phyloP scores from a whole-genome alignment of 2,329 filamentous ascomycete genomes.

The Trichothecium sympodiale region DNA sequence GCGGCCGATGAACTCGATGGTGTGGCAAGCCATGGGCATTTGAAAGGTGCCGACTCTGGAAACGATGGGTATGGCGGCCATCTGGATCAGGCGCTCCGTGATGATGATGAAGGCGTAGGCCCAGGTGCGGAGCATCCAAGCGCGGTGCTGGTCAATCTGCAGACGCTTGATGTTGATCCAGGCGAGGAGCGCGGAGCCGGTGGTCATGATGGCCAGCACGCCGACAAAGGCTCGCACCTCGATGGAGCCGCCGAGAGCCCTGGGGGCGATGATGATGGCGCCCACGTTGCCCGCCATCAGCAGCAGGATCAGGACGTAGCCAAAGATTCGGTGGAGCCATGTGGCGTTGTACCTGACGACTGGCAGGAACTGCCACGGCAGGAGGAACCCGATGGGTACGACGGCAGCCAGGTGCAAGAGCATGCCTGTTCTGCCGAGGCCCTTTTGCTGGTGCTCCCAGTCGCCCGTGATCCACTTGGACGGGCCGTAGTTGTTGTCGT shows the following conservation, averaged over 20 bases:
- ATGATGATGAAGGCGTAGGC: slow-evolving; percentile 22
- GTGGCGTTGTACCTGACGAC: too few species aligned
- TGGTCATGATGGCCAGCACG: slow-evolving; percentile 30
- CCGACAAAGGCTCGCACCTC: slow-evolving; percentile 32
- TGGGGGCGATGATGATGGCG: slow-evolving; percentile 37
- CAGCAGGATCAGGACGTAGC: slow-evolving; percentile 29
- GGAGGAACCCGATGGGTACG: too few species aligned
- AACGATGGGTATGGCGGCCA: neutral
- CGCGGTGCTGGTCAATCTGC: slow-evolving; percentile 49
- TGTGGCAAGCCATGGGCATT: slow-evolving; percentile 1
- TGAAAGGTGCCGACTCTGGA: neutral
- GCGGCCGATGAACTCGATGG: slow-evolving; percentile 1
- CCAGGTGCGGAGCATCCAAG: slow-evolving; percentile 50
- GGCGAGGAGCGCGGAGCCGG: slow-evolving; percentile 29
- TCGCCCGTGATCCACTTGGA: too few species aligned
- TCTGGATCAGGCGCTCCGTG: slow-evolving; percentile 1
- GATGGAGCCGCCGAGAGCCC: slow-evolving; percentile 39
- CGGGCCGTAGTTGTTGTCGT: slow-evolving; percentile 1
- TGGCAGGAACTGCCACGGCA: too few species aligned
- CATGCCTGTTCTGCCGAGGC: slow-evolving; percentile 4
- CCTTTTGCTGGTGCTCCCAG: too few species aligned
- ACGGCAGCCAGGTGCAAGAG: too few species aligned
- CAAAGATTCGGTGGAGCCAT: too few species aligned
- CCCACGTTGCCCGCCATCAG: slow-evolving; percentile 31
- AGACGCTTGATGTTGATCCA: slow-evolving; percentile 44